Conservation (phyloP, 257 asterid species). For the Osmanthus fragrans region DNA sequence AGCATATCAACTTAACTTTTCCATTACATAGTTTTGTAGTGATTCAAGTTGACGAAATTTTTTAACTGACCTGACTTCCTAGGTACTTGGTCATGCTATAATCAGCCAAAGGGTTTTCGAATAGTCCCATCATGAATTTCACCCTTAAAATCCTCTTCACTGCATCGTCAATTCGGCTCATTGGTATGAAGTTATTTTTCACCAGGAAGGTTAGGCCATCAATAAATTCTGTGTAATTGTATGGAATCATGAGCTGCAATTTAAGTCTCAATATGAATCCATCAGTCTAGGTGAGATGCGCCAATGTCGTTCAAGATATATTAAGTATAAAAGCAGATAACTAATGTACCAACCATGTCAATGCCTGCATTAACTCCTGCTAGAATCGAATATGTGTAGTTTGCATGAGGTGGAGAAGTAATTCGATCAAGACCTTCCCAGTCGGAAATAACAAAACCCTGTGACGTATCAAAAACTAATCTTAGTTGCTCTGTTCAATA, state of each 20-base stretch:
- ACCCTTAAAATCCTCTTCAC: constrained; percentile 65
- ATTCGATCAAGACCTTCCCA: constrained; percentile 43
- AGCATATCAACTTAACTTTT: not conserved
- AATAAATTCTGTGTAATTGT: constrained; percentile 55
- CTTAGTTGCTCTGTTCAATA: not conserved
- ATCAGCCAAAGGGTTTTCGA: constrained; percentile 69
- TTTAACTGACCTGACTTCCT: constrained; percentile 50
- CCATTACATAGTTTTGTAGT: not conserved
- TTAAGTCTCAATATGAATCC: not conserved
- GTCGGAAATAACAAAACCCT: constrained; percentile 55
- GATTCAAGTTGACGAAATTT: not conserved
- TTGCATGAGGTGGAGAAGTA: constrained; percentile 40
- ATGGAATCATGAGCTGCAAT: constrained; percentile 72
- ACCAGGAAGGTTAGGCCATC: constrained; percentile 55
- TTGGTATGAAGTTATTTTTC: constrained; percentile 41
- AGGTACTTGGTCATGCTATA: constrained; percentile 62
- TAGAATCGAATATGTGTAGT: constrained; percentile 44
- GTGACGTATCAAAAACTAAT: not conserved
- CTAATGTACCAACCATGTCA: constrained; percentile 38
- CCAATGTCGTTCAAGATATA: not conserved
- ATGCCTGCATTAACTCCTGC: constrained; percentile 44
- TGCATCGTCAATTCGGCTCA: constrained; percentile 71
- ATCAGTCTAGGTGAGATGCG: not conserved
- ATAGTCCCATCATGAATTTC: constrained; percentile 67
- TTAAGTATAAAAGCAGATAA: not conserved